Conservation (phyloP, 345 rosid genomes). For the Gossypium thurberi region DNA sequence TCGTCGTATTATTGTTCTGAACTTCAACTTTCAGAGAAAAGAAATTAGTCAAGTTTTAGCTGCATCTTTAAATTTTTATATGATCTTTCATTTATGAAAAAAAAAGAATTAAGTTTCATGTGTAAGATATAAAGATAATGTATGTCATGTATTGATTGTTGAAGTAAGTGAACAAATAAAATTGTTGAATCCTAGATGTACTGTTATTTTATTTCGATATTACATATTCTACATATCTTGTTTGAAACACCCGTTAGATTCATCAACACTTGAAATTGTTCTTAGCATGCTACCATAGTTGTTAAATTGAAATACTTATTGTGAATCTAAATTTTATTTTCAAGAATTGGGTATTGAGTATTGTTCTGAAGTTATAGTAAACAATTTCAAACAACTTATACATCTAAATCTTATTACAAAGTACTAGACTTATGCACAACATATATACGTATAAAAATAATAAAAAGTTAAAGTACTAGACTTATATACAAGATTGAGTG, state of each 20-base stretch:
- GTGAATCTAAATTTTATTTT: no score
- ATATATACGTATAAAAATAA: no score
- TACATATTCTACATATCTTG: neutral
- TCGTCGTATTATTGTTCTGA: neutral
- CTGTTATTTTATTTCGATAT: neutral
- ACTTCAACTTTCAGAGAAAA: neutral
- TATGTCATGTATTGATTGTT: neutral
- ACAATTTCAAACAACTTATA: no score
- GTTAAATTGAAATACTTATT: no score
- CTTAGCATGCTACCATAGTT: neutral
- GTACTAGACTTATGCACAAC: no score
- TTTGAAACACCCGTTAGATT: neutral
- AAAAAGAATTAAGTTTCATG: neutral
- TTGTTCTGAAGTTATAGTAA: no score
- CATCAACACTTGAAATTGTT: neutral
- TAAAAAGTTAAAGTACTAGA: no score
- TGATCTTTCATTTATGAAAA: neutral
- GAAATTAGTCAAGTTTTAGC: neutral
- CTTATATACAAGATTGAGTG: no score
- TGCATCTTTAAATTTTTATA: neutral
- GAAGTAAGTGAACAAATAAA: neutral
- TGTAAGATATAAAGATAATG: neutral
- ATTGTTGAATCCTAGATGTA: neutral
- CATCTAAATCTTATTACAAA: no score
- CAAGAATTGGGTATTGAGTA: no score